Evolutionary conservation across 1,284 basidiomycete genomes (phyloP), one percentile per base, ranked within the genome.

Genomic region (Austroboletus niveus): DNA sequence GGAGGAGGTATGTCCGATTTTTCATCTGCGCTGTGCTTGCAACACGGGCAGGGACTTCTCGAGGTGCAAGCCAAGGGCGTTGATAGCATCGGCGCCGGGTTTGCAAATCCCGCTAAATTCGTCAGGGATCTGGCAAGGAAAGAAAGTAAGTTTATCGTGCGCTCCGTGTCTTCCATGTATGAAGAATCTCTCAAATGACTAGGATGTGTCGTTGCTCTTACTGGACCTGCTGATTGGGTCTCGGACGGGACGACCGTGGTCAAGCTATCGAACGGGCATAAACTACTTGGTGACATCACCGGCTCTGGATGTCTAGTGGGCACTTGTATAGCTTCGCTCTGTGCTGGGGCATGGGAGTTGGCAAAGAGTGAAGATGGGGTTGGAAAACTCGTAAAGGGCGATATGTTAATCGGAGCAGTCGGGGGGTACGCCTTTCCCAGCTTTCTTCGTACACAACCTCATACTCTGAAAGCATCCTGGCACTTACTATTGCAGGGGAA

Each of bases 301-400:
- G 95, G 94, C 0, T 89, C 87, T 22, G 94, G 95, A 2, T 98
- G 95, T 65, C 85, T 96, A 66, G 81, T 89, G 4, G 94, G 93
- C 30, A 88, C 87, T 42, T 76, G 77, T 29, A 78, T 92, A 46
- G 85, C 87, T 3, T 80, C 86, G 6, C 94, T 87, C 69, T 89
- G 91, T 60, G 91, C 86, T 3, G 85, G 82, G 1, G 84, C 87
- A 4, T 78, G 67, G 66, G 75, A 60, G 50, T 55, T 52, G 17
- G 65, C 64, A 30, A 69, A 50, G 45, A 42, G 54, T 15, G 55
- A 57, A 40, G 51, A 55, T 34, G 54, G 24, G 1, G 20, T 71
- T 45, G 74, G 76, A 17, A 71, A 72, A 56, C 67, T 92, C 22
- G 82, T 85, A 31, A 72, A 75, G 57, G 85, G 90, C 22, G 84